Base-by-base conservation (phyloP, 176 grass and related monocot species). In the Oryza rufipogon region DNA sequence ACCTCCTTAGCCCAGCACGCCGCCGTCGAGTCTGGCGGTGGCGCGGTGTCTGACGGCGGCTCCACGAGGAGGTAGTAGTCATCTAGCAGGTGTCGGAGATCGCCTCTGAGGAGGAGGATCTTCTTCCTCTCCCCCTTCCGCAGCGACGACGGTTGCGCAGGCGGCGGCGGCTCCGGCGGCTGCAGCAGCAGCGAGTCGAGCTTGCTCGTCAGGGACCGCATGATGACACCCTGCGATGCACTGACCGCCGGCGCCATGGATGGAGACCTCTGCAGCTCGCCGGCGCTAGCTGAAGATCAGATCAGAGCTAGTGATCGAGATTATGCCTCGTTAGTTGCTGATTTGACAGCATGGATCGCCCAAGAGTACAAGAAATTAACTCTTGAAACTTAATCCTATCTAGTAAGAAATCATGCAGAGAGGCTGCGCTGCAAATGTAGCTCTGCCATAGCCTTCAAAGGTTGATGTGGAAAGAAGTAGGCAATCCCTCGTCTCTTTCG, bases 1-100 rank as follows among this genome's bases (percentile, higher is more conserved):
- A 79, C 67, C 25, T 71, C 51, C 12, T 78, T 78, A 39, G 64
- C 54, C 83, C 83, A 85, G 51, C 63, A 41, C 41, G 6, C 63
- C 3, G 58, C 68, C 48, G 65, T 77, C 65, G n/a, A 30, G 9
- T 47, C 14, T 1, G 28, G 28, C 4, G 73, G 71, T 11, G 74
- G 74, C 49, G 71, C 74, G 6, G 78, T 0, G 28, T 30, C 28
- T 30, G 28, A 30, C 28, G 28, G 28, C 28, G 28, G 28, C 28
- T 30, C 28, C 28, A 30, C 28, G 28, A 30, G 28, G 1, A 85
- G 34, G 6, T 76, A 84, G 5, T n/a, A 1, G 26, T 26, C 67
- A 36, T 9, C 65, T 1, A 70, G 42, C 3, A 77, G 7, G 6
- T 42, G 2, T 14, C 61, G 64, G 23, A 85, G n/a, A 0, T 34